Evolutionary conservation across 129 eudicot genomes (phyloP).

Genomic region (Saposhnikovia divaricata): DNA sequence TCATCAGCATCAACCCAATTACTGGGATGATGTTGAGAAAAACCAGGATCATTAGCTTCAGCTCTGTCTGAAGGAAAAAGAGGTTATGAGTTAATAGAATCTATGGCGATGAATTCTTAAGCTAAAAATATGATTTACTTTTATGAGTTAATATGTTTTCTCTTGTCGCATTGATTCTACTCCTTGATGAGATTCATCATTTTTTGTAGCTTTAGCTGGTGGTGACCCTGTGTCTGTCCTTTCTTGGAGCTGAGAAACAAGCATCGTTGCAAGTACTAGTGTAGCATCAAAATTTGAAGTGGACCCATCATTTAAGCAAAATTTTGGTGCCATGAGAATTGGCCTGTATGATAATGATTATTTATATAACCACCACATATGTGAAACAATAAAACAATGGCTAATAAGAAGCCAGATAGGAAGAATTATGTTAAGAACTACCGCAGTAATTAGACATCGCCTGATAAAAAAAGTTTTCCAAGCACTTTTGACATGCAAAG

Average conservation of each 20-base stretch:
- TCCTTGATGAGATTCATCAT: conserved; percentile 18
- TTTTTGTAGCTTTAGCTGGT: conserved; percentile 23
- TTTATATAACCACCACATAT: neutral
- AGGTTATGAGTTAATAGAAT: no score
- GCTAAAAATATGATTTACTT: conserved; percentile 15
- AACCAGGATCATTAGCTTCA: conserved; percentile 31
- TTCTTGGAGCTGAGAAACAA: conserved; percentile 66
- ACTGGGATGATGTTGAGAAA: conserved; percentile 80
- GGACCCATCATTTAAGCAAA: conserved; percentile 62
- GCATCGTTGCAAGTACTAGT: conserved; percentile 94
- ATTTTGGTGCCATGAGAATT: conserved; percentile 90
- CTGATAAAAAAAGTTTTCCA: neutral
- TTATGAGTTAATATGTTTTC: no score
- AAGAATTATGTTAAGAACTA: neutral
- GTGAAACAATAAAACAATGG: neutral
- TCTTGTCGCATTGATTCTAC: conserved; percentile 35
- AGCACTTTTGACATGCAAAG: neutral
- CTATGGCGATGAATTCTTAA: neutral
- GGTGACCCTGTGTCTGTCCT: conserved; percentile 39
- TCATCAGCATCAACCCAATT: conserved; percentile 93
- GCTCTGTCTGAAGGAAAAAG: conserved; percentile 26
- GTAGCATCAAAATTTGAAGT: conserved; percentile 85
- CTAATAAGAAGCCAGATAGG: neutral
- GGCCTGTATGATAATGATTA: conserved; percentile 47
- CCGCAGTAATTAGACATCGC: neutral